Evolutionary conservation across 805 yeast species (phyloP), one percentile per base, ranked within the genome.

Genomic region (Candida ascalaphidarum): DNA sequence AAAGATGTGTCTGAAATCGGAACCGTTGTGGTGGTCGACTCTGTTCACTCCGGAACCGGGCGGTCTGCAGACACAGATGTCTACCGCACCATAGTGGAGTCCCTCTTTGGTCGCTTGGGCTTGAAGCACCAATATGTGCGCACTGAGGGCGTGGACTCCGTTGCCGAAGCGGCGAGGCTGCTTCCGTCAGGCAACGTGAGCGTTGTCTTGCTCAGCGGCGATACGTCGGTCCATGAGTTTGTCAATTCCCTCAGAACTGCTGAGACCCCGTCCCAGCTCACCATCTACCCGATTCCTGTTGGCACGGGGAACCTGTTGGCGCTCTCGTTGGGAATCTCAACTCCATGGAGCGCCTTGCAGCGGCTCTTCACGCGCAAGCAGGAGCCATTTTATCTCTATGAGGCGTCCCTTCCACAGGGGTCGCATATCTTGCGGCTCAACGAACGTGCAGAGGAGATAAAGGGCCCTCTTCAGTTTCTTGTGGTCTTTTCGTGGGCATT

Each of bases 291-390:
- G 21, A 48, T 88, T 11, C 94, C 96, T 0, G 62, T 76, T 34
- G 96, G 96, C 1, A 80, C 94, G 1, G 96, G 95, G 0, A 88
- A 88, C 48, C 86, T 94, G 1, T 59, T 84, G 34, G 71, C 83
- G 2, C 66, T 70, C 14, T 78, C 95, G 0, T 39, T 77, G 3
- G 75, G 73, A 0, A 33, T 69, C 3, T 26, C 29, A 1, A 45
- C 35, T 14, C 42, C 35, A n/a, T 25, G 29, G 14, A 30, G 18
- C 13, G 61, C 71, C 0, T 39, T 73, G 3, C 36, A 48, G 14
- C 44, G 52, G 11, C 44, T 71, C 4, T 40, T 71, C 19, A 26
- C 60, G 37, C 19, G 56, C 32, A 40, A 21, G 5, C 14, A 28
- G 2, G 33, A 26, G n/a, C 66, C 68, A 1, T 51, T 78, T 27